Base-by-base conservation (phyloP, 2,329 filamentous ascomycete species). In the Monilinia fructicola region DNA sequence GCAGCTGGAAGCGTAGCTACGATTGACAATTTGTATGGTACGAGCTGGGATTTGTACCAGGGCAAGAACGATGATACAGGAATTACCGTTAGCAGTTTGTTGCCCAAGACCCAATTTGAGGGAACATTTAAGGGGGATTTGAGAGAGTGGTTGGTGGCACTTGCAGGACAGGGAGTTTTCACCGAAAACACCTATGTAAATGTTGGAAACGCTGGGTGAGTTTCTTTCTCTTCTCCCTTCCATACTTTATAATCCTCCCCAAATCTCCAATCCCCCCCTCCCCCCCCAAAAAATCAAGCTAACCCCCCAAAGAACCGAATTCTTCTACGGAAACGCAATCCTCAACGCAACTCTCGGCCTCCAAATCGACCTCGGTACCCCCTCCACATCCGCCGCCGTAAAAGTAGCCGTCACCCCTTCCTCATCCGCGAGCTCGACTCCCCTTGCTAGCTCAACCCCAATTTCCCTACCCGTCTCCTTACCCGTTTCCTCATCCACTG, bases 171-270 rank as follows among this genome's bases (percentile, higher is more conserved):
- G 18, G 54, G 54, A 21, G 1, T 58, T 11, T 58, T 58, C 16
- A 44, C 16, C 5, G 54, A 58, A 23, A 58, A 11, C 7, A 58
- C 54, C 7, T 58, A 44, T 9, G 54, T 58, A 12, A 58, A 58
- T 12, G 54, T 58, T 28, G 54, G 54, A 21, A 58, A 58, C 14
- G 54, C 54, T n/a, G 54, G 54, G 54, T 58, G 14, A 58, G 54
- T 44, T 58, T 44, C 12, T 44, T 3, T 44, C 3, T 3, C 1
- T 6, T 5, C 40, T 14, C 42, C 12, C 16, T 14, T 12, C 7
- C 5, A 35, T 6, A 35, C 31, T 35, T 4, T 35, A 35, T 35
- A 5, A 35, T 35, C 31, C 31, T 35, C 5, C 31, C 31, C 5
- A 7, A 35, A 35, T 35, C 9, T 7, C 5, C 5, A 35, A n/a